These are phyloP conservation scores for Euryodendron excelsum DNA, from an alignment of 148 eudicot genomes.

Conservation along the genomic window DNA sequence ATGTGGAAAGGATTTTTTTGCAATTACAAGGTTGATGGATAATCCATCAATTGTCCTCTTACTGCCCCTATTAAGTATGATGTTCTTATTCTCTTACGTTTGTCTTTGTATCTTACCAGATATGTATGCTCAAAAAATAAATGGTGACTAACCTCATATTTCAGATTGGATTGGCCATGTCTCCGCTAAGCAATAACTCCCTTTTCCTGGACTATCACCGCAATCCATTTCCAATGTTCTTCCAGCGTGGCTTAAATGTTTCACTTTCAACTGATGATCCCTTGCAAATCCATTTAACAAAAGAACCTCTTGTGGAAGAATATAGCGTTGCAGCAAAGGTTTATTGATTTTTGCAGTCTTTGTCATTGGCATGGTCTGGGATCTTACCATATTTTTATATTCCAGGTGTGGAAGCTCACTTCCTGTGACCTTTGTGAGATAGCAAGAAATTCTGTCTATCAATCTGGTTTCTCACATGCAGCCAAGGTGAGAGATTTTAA, in stretches of 20 bases:
- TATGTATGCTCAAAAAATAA: neutral
- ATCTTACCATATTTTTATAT: neutral
- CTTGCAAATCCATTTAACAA: constrained; percentile 79
- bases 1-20: neutral
- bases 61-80: neutral
- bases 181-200: constrained; percentile 82
- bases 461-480: constrained; percentile 77
- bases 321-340: constrained; percentile 85
- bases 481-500: constrained; percentile 75
- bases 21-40: neutral
- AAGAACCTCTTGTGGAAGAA: constrained; percentile 80
- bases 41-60: neutral
- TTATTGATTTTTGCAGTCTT: neutral
- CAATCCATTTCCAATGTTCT: constrained; percentile 77
- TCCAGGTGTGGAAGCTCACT: constrained; percentile 83
- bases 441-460: constrained; percentile 81
- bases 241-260: constrained; percentile 79
- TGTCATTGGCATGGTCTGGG: constrained; percentile 10
- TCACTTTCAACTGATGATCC: constrained; percentile 87
- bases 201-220: constrained; percentile 81
- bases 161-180: constrained; percentile 80
- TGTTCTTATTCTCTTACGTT: neutral
- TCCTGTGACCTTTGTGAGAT: constrained; percentile 82
- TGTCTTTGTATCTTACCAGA: neutral
- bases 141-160: neutral